Percentiles rank a stretch among this genome's conserved stretches.
Evolutionary conservation across 148 eudicot species (phyloP).

Genomic region (Tetragonia tetragonoides): DNA sequence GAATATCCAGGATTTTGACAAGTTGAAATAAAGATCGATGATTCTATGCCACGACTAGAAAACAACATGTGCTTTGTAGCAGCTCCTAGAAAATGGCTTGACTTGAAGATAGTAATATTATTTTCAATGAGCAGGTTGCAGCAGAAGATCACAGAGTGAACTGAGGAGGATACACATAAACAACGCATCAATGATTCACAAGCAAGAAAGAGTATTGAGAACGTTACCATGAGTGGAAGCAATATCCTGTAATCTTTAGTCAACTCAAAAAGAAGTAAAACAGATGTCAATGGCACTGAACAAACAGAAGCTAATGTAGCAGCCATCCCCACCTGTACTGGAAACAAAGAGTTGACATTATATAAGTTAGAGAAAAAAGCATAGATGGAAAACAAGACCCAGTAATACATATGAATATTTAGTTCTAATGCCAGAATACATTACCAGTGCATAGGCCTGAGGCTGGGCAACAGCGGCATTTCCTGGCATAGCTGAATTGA

Average conservation of each 20-base stretch:
- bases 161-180: not conserved
- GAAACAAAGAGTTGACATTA: not conserved
- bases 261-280: slow-evolving; percentile 90
- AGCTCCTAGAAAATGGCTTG: too few relatives aligned
- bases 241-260: slow-evolving; percentile 92
- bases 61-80: too few relatives aligned
- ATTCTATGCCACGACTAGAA: too few relatives aligned
- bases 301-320: slow-evolving; percentile 96
- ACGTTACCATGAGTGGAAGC: slow-evolving; percentile 92
- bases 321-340: slow-evolving; percentile 96
- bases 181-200: not conserved
- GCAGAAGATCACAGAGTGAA: not conserved
- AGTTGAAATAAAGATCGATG: not conserved
- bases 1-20: too few relatives aligned
- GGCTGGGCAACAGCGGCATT: slow-evolving; percentile 89
- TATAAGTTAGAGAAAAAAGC: slow-evolving; percentile 1
- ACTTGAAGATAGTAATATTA: too few relatives aligned
- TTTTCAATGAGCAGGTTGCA: not conserved
- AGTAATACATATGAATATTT: not conserved
- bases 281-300: slow-evolving; percentile 96
- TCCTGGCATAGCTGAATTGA: slow-evolving; percentile 83
- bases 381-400: not conserved
- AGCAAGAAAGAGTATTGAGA: slow-evolving; percentile 13
- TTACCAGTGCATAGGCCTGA: slow-evolving; percentile 95
- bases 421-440: slow-evolving; percentile 1